Base-by-base conservation (phyloP, 139 green algal genomes). In the Micractinium sp. region DNA sequence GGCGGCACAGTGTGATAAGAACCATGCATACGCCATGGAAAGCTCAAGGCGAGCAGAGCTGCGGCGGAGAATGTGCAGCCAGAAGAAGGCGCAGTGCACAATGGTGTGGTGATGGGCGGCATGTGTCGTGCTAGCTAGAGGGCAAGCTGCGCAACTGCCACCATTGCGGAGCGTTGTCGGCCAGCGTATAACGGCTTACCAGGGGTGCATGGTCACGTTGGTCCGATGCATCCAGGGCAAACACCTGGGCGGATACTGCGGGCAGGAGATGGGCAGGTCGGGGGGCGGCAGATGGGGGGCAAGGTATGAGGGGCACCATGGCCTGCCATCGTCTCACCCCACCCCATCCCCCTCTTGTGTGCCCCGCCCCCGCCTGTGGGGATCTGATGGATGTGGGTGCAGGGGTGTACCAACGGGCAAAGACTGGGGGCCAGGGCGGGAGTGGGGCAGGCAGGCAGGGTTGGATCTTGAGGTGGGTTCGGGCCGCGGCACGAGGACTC, bases 401-500 rank as follows among this genome's bases (percentile, higher is more conserved):
- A 56, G 47, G 47, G 47, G 47, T 56, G 47, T 56, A 9, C 47
- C 5, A 9, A 56, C 9, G 47, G 47, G 47, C 47, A 56, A 56
- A 56, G 9, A 56, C 47, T 9, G 47, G 7, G 47, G 47, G 9
- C 7, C 47, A 9, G 9, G 47, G 47, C 47, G 9, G 33, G 9
- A n/a, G 80, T 71, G 27, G 41, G 14, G 1, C 15, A 22, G n/a
- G 80, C n/a, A 38, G 27, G 20, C 22, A 19, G n/a, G 33, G 41
- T 27, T 63, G 39, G 41, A 12, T 3, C 33, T 27, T 3, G 27
- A 75, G 56, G 73, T 19, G 16, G 36, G 5, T 38, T 1, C 73
- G 22, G n/a, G 41, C 53, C 29, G 56, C 7, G 88, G 83, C 81
- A 95, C 93, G 88, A 88, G 77, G 1, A 89, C 91, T 22, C 83